Conservation (phyloP, 345 rosid species). For the Linum trigynum region DNA sequence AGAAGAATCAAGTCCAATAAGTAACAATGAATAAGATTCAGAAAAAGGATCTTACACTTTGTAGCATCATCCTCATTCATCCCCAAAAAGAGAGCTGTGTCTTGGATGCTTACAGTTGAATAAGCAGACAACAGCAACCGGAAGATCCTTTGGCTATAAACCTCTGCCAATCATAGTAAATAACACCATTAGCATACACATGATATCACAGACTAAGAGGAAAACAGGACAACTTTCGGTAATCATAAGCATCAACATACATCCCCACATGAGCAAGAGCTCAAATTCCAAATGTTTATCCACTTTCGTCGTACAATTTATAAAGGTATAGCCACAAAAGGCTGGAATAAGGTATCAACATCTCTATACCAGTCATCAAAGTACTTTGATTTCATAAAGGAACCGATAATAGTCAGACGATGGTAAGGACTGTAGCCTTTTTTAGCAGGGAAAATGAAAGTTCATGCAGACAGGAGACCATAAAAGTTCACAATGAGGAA, state of each 20-base stretch:
- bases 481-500: no score
- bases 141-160: conserved; percentile 73
- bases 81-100: conserved; percentile 74
- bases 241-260: background rate
- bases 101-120: conserved; percentile 62
- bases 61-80: conserved; percentile 74
- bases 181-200: conserved; percentile 13
- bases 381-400: background rate
- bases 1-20: background rate
- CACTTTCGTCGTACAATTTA: no score
- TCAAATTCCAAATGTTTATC: no score
- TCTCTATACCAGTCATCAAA: no score
- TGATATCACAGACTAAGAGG: conserved; percentile 3
- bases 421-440: no score
- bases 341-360: no score
- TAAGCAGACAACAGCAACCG: conserved; percentile 72
- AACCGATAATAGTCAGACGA: background rate
- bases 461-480: no score
- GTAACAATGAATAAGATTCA: background rate
- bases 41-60: conserved; percentile 44
- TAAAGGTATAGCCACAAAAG: no score
- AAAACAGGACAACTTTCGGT: background rate
- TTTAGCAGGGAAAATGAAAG: no score
- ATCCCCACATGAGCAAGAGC: background rate
- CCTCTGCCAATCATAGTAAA: conserved; percentile 33